A percentile compares a stretch with the other conserved stretches of the same genome.
phyloP scores from a whole-genome alignment of 352 stramenopile species.

The Globisporangium middletonii region DNA sequence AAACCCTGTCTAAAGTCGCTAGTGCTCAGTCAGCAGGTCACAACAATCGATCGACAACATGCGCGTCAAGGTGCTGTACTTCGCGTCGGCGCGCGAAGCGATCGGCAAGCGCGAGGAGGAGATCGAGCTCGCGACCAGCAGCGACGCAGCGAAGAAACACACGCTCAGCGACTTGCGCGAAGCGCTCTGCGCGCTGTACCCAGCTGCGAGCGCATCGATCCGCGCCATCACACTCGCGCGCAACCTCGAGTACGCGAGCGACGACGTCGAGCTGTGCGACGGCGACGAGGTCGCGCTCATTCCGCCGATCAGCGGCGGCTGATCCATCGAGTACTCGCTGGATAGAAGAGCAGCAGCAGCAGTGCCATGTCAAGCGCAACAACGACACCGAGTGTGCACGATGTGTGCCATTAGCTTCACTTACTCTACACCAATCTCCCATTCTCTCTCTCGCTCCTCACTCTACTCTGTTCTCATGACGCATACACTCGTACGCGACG shows the following conservation, averaged over 20 bases:
- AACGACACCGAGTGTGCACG: neutral
- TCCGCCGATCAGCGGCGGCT: conserved; percentile 72
- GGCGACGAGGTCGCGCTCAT: conserved; percentile 82
- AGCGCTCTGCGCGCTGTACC: conserved; percentile 43
- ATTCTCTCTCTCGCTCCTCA: neutral
- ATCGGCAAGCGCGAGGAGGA: conserved; percentile 67
- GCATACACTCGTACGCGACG: neutral
- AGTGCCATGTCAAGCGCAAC: no score
- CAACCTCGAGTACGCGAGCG: conserved; percentile 68
- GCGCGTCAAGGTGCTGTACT: conserved; percentile 77
- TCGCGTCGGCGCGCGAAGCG: conserved; percentile 66
- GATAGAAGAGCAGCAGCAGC: no score
- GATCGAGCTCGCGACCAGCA: conserved; percentile 19
- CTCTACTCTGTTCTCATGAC: neutral
- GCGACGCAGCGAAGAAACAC: neutral
- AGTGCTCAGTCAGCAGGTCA: conserved; percentile 2
- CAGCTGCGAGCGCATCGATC: conserved; percentile 36
- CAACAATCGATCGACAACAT: conserved; percentile 11
- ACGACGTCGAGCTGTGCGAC: conserved; percentile 39
- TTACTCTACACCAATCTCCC: conserved; percentile 4
- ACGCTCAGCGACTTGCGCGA: conserved; percentile 42
- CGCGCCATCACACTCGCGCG: conserved; percentile 54
- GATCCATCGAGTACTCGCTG: neutral
- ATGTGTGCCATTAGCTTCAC: neutral
- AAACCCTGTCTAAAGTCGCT: neutral